Conservation (phyloP, 2,329 filamentous ascomycete species). For the Talaromyces atroroseus region DNA sequence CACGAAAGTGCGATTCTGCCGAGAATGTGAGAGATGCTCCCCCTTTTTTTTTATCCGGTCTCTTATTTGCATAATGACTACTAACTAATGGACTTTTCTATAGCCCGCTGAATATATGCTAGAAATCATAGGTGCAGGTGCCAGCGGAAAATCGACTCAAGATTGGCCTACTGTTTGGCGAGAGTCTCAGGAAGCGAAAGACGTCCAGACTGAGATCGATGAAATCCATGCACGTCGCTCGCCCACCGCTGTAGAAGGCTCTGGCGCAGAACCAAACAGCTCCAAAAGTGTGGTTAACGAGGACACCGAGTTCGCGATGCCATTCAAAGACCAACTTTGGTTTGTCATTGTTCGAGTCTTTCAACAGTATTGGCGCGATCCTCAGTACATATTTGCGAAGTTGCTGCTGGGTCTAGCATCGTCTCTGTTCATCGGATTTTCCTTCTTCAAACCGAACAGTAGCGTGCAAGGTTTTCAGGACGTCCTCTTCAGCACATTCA, state of each 20-base stretch:
- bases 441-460: constrained; percentile 70
- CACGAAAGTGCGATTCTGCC: constrained; percentile 49
- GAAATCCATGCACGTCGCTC: constrained; percentile 49
- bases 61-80: background rate
- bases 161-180: constrained; percentile 62
- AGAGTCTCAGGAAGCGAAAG: constrained; percentile 50
- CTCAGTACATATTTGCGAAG: constrained; percentile 85
- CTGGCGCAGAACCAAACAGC: constrained; percentile 40
- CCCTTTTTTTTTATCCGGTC: background rate
- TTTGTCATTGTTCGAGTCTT: constrained; percentile 73
- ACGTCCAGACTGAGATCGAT: constrained; percentile 54
- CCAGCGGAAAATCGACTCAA: constrained; percentile 60
- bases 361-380: constrained; percentile 88
- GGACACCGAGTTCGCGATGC: constrained; percentile 69
- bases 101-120: constrained; percentile 68
- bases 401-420: constrained; percentile 52
- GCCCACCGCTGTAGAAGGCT: constrained; percentile 46
- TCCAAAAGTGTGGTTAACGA: constrained; percentile 31
- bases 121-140: constrained; percentile 48
- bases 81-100: constrained; percentile 37
- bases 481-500: constrained; percentile 87
- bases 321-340: constrained; percentile 62
- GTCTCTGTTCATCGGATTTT: constrained; percentile 67
- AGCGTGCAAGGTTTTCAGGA: constrained; percentile 78
- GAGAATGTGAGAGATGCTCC: constrained; percentile 51